Conservation (phyloP, 495 filamentous ascomycete species). For the Parmelia sp. region DNA sequence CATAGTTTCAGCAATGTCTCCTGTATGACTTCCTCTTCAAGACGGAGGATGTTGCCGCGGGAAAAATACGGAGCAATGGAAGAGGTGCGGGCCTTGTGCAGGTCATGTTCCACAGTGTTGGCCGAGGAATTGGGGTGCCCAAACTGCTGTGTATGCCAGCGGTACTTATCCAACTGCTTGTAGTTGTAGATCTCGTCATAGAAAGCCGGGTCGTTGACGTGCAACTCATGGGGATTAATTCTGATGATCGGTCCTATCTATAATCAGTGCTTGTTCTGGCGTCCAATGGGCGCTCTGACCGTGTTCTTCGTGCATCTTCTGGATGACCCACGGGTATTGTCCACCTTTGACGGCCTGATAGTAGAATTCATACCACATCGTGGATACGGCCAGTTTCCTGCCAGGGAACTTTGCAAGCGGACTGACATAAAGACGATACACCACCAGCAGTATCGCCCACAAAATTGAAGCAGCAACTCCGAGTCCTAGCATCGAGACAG, state of each 20-base stretch:
- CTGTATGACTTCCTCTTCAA: conserved; percentile 40
- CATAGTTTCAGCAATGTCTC: conserved; percentile 37
- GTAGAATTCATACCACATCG: conserved; percentile 45
- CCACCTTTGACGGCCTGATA: conserved; percentile 40
- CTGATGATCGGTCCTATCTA: background rate
- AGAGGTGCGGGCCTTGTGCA: conserved; percentile 42
- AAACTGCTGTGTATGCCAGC: background rate
- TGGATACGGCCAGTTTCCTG: conserved; percentile 15
- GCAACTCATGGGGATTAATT: conserved; percentile 35
- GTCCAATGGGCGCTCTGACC: conserved; percentile 41
- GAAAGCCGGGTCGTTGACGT: conserved; percentile 35
- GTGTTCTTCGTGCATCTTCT: conserved; percentile 43
- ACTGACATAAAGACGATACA: background rate
- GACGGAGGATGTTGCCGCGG: conserved; percentile 34
- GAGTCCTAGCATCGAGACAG: background rate
- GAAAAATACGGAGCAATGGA: conserved; percentile 47
- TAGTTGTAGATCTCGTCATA: conserved; percentile 24
- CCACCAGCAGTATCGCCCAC: background rate
- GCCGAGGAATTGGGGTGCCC: background rate
- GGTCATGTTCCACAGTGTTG: conserved; percentile 41
- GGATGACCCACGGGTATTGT: conserved; percentile 37
- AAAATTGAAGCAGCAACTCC: background rate
- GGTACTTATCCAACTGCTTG: conserved; percentile 4
- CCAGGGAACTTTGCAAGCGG: background rate
- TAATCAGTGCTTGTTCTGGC: background rate